Conservation (phyloP, 495 filamentous ascomycete genomes). For the Daldinia grandis region DNA sequence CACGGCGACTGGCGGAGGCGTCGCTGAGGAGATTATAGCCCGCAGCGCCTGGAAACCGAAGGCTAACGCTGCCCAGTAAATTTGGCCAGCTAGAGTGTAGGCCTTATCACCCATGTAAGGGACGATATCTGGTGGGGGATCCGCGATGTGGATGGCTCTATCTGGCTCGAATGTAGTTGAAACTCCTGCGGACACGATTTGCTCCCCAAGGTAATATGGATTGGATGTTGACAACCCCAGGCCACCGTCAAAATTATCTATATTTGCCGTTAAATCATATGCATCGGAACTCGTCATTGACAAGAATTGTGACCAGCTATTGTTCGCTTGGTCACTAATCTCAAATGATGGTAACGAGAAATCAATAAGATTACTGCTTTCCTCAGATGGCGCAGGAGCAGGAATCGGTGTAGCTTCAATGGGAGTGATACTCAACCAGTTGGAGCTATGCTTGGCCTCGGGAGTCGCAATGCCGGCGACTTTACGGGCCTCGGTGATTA, state of each 20-base stretch:
- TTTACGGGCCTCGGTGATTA: conserved; percentile 20
- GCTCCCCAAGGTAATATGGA: background rate
- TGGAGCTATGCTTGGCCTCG: conserved; percentile 8
- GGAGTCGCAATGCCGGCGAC: conserved; percentile 13
- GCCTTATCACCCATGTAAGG: conserved; percentile 22
- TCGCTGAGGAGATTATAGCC: conserved; percentile 11
- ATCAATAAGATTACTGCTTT: conserved; percentile 1
- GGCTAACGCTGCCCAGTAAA: conserved; percentile 31
- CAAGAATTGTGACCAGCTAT: conserved; percentile 17
- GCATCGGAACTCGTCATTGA: background rate
- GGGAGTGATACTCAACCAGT: conserved; percentile 16
- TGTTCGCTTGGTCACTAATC: background rate
- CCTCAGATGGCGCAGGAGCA: background rate
- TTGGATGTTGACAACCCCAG: background rate
- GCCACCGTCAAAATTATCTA: conserved; percentile 5
- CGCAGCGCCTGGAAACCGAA: conserved; percentile 32
- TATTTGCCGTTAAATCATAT: background rate
- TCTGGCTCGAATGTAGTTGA: conserved; percentile 24
- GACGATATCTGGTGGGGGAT: conserved; percentile 29
- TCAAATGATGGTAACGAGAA: background rate
- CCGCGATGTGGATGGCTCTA: conserved; percentile 25
- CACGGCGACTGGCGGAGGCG: conserved; percentile 29
- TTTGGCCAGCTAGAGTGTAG: conserved; percentile 30
- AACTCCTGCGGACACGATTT: background rate
- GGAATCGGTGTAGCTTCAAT: background rate